Evolutionary conservation across 805 yeast species (phyloP), one percentile per base, ranked within the genome.

Genomic region (Hanseniaspora thailandica): DNA sequence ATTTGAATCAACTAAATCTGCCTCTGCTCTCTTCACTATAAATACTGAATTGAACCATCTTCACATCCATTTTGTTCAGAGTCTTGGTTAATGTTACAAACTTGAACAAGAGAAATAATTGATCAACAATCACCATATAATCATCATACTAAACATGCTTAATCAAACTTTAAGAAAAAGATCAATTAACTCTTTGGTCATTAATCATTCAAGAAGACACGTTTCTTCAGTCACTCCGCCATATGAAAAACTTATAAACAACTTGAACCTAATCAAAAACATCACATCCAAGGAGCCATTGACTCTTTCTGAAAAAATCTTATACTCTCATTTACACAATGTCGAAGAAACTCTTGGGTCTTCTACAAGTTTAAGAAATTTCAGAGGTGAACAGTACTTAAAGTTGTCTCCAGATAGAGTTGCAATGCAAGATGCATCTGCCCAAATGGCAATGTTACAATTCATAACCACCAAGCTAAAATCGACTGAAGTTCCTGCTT

Each of bases 351-450:
- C 81, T n/a, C 76, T 86, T 58, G 53, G 49, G n/a, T 77, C 74
- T 58, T 75, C 78, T 10, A 69, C 72, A 52, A 36, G 43, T 7
- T 65, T 78, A 17, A 62, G 71, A 50, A 76, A 77, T 60, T 71
- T 83, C 58, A 80, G 98, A 71, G 99, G 98, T 60, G 74, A 81
- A 47, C 80, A 89, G 51, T 93, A 93, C 71, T 77, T 93, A 68
- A 93, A 93, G 74, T 77, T 93, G 62, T 80, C 85, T 67, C 98
- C 98, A 23, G 98, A 93, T 67, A 81, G 98, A 68, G 97, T 93
- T 46, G 98, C 98, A 26, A 90, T 94, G 95, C 98, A 93, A 75
- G 98, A 93, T 75, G 98, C 98, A n/a, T 86, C 96, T 31, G 98
- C 98, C 19, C 98, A 93, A 72, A 93, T 90, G 86, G 98, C 98